Evolutionary conservation across 139 green algal species (phyloP).

Genomic region (Chlorella sp.): DNA sequence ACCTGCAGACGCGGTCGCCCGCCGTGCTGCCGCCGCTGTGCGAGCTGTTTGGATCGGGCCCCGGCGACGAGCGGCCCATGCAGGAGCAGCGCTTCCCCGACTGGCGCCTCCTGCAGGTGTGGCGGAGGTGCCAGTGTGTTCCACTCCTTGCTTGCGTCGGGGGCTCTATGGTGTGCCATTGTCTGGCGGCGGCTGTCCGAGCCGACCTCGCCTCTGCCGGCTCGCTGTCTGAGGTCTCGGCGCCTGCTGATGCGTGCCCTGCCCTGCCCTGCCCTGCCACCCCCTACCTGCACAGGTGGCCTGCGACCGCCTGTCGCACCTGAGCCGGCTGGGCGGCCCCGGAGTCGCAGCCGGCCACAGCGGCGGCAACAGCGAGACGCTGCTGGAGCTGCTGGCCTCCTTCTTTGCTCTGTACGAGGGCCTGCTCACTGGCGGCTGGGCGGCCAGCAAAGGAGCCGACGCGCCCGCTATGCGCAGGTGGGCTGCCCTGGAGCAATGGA

Average conservation of each 20-base stretch:
- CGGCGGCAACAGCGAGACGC: slow-evolving; percentile 35
- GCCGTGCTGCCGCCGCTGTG: slow-evolving; percentile 55
- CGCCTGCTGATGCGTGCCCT: background rate
- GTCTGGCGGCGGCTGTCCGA: background rate
- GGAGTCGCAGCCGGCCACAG: too few species aligned
- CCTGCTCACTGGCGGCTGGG: background rate
- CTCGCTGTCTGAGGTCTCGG: background rate
- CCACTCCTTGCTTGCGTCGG: background rate
- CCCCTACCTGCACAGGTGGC: background rate
- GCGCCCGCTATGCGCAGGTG: slow-evolving; percentile 4
- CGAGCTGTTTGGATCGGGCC: slow-evolving; percentile 34
- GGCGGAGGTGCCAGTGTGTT: background rate
- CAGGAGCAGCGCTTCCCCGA: slow-evolving; percentile 26
- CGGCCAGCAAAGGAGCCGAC: background rate
- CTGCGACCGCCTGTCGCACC: background rate
- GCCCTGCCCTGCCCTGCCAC: background rate
- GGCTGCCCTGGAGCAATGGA: too few species aligned
- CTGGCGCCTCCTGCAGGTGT: slow-evolving; percentile 36
- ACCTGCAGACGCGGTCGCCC: slow-evolving; percentile 51
- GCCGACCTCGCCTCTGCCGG: background rate
- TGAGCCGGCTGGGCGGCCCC: slow-evolving; percentile 10
- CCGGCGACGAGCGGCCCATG: slow-evolving; percentile 35
- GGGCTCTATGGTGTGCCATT: background rate
- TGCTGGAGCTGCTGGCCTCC: slow-evolving; percentile 42
- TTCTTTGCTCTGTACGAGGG: slow-evolving; percentile 43